phyloP scores from a whole-genome alignment of 208 protist genomes.

The Trypanosoma rangeli region DNA sequence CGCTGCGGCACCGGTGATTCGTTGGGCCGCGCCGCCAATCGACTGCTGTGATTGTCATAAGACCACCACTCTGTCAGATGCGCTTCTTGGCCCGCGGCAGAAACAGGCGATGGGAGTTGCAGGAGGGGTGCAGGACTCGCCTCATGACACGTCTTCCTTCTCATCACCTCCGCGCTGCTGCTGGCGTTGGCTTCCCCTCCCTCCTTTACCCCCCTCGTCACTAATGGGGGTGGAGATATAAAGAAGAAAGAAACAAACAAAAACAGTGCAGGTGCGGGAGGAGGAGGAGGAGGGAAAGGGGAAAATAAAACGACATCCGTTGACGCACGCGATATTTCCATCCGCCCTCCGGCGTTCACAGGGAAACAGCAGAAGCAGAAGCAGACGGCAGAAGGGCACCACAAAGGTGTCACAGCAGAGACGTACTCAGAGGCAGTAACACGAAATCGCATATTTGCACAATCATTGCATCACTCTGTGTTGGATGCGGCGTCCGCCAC shows the following conservation, averaged over 20 bases:
- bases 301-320: not conserved
- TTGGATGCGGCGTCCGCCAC: conserved; percentile 22
- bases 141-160: not conserved
- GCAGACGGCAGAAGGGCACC: not conserved
- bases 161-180: not conserved
- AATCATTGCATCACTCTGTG: not conserved
- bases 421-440: not conserved
- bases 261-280: not conserved
- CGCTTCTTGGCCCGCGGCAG: not conserved
- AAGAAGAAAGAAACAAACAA: conserved; percentile 3
- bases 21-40: not conserved
- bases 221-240: not conserved
- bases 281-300: not conserved
- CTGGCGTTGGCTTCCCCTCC: not conserved
- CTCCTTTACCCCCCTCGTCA: not conserved
- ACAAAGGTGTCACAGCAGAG: not conserved
- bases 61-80: not conserved
- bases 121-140: not conserved
- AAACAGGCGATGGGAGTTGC: not conserved
- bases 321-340: not conserved
- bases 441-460: not conserved
- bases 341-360: not conserved
- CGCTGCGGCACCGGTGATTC: not conserved
- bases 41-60: not conserved
- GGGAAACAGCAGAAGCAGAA: not conserved